These are phyloP conservation scores for Amauroascus verrucosus DNA, from an alignment of 2,329 filamentous ascomycete species.

Conservation along the genomic window DNA sequence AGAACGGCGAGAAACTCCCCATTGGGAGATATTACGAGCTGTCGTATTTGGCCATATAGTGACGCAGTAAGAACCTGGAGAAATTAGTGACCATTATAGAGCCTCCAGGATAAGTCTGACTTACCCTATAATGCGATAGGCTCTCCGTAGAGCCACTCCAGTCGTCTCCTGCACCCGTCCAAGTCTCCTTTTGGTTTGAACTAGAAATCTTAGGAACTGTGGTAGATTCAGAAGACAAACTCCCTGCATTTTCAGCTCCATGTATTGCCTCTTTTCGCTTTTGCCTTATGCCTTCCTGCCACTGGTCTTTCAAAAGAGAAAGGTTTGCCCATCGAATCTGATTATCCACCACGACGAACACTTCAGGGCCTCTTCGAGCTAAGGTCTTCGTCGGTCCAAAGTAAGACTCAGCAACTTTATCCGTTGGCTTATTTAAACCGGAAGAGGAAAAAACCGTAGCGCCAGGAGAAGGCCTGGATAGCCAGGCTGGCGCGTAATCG, in stretches of 20 bases:
- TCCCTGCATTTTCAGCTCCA: not conserved
- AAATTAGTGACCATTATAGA: constrained; percentile 12
- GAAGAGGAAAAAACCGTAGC: constrained; percentile 61
- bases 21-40: constrained; percentile 74
- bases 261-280: constrained; percentile 21
- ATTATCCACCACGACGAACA: constrained; percentile 79
- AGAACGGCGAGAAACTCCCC: constrained; percentile 73
- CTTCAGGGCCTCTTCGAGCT: constrained; percentile 69
- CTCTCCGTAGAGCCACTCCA: not conserved
- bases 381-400: constrained; percentile 51
- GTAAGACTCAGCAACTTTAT: constrained; percentile 22
- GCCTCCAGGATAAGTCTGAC: constrained; percentile 16
- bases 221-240: not conserved
- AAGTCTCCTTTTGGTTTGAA: not conserved
- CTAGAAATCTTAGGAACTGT: not conserved
- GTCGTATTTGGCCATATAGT: constrained; percentile 70
- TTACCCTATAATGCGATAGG: constrained; percentile 38
- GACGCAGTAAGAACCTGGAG: constrained; percentile 62
- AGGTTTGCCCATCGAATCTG: constrained; percentile 90
- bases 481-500: constrained; percentile 77
- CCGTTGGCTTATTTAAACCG: constrained; percentile 33
- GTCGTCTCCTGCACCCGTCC: not conserved
- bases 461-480: constrained; percentile 66
- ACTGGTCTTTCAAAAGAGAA: constrained; percentile 60
- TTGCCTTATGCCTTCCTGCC: constrained; percentile 33